Evolutionary conservation across 1,284 basidiomycete species (phyloP).

Genomic region (Tilletia walkeri): DNA sequence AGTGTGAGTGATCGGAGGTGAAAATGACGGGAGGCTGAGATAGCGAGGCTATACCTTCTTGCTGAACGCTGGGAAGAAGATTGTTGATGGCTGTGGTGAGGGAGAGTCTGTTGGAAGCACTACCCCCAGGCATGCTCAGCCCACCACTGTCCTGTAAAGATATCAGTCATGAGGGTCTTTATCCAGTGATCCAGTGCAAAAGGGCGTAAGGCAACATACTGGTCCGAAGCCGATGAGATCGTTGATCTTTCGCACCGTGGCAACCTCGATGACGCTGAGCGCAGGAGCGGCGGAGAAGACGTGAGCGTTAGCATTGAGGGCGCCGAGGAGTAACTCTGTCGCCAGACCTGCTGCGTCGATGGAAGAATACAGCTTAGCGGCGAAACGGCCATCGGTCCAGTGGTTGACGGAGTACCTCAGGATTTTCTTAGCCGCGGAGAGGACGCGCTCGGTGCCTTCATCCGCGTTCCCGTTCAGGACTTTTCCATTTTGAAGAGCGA

Average conservation of each 20-base stretch:
- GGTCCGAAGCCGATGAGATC: slow-evolving; percentile 44
- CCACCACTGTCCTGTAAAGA: slow-evolving; percentile 31
- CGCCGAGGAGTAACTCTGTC: slow-evolving; percentile 55
- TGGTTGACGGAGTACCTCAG: slow-evolving; percentile 45
- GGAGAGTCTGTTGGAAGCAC: slow-evolving; percentile 56
- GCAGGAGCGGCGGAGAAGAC: slow-evolving; percentile 58
- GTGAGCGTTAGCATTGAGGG: slow-evolving; percentile 58
- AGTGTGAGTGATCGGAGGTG: slow-evolving; percentile 56
- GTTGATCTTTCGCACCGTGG: slow-evolving; percentile 40
- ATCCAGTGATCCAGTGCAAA: slow-evolving; percentile 27
- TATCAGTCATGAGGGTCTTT: background rate
- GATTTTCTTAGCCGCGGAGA: slow-evolving; percentile 1
- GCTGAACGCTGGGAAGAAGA: slow-evolving; percentile 52
- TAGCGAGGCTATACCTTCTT: slow-evolving; percentile 48
- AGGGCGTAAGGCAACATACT: slow-evolving; percentile 34
- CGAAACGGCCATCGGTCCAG: slow-evolving; percentile 36
- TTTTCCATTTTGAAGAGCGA: background rate
- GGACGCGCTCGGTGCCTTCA: background rate
- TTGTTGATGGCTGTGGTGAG: slow-evolving; percentile 57
- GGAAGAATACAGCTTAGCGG: slow-evolving; percentile 55
- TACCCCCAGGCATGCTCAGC: slow-evolving; percentile 56
- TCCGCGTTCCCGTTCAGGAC: background rate
- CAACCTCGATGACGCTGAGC: slow-evolving; percentile 53
- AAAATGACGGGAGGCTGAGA: slow-evolving; percentile 52
- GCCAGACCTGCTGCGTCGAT: slow-evolving; percentile 56